Evolutionary conservation across 345 rosid species (phyloP).

Genomic region (Linum trigynum): DNA sequence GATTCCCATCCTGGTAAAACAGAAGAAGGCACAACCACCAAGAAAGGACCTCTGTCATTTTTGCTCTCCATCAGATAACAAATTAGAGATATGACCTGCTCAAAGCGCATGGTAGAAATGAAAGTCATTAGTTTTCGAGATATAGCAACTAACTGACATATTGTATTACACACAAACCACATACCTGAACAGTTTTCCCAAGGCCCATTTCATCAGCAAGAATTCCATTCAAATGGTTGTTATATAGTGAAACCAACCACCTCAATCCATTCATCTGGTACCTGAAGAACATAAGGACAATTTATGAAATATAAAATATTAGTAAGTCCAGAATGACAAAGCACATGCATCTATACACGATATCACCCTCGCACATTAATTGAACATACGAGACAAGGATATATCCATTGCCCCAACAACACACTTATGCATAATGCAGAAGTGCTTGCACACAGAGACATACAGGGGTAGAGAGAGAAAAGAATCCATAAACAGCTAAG

Average conservation of each 20-base stretch:
- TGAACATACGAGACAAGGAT: not conserved
- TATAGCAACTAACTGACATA: not conserved
- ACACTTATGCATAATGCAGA: not conserved
- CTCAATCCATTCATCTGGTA: slow-evolving; percentile 92
- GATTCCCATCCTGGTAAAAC: slow-evolving; percentile 88
- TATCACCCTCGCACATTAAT: not conserved
- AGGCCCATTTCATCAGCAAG: slow-evolving; percentile 99
- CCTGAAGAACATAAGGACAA: slow-evolving; percentile 34
- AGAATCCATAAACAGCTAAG: not conserved
- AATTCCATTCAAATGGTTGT: slow-evolving; percentile 83
- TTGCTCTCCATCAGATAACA: slow-evolving; percentile 87
- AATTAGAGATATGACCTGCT: slow-evolving; percentile 67
- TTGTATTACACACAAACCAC: slow-evolving; percentile 3
- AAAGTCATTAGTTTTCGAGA: not conserved
- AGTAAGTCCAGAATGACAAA: slow-evolving; percentile 5
- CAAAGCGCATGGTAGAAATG: slow-evolving; percentile 1
- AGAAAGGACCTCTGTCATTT: slow-evolving; percentile 87
- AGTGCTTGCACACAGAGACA: not conserved
- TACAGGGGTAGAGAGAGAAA: not conserved
- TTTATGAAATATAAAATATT: slow-evolving; percentile 11
- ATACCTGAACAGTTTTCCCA: slow-evolving; percentile 94
- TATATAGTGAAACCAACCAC: slow-evolving; percentile 84
- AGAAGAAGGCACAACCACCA: slow-evolving; percentile 89
- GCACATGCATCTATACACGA: not conserved
- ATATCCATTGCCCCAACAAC: not conserved